These are phyloP conservation scores for Cardiospermum halicacabum DNA, from an alignment of 345 rosid genomes.

Conservation along the genomic window DNA sequence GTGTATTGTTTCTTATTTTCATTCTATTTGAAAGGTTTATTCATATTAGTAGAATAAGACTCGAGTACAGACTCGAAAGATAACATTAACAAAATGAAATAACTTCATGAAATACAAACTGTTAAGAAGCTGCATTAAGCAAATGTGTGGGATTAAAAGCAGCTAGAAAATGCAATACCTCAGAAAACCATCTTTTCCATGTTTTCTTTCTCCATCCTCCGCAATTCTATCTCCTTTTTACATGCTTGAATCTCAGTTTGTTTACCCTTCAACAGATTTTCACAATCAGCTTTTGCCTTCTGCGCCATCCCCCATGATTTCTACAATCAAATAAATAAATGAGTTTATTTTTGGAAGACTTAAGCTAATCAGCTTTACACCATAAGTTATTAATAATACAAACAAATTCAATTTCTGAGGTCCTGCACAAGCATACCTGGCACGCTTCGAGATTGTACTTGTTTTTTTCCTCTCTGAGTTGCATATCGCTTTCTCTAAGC, in stretches of 20 bases:
- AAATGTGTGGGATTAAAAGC: conserved; percentile 8
- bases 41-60: too few species aligned
- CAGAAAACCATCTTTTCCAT: conserved; percentile 64
- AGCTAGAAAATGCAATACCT: conserved; percentile 41
- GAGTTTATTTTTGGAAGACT: too few species aligned
- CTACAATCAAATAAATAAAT: conserved; percentile 41
- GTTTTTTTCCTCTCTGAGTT: conserved; percentile 96
- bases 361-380: background rate
- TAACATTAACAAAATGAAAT: too few species aligned
- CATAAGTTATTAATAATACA: background rate
- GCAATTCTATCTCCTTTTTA: conserved; percentile 67
- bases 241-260: conserved; percentile 64
- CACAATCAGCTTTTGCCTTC: conserved; percentile 49
- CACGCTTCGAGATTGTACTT: conserved; percentile 94
- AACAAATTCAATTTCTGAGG: too few species aligned
- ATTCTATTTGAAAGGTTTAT: too few species aligned
- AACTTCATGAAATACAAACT: conserved; percentile 38
- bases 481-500: conserved; percentile 93
- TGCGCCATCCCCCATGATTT: conserved; percentile 72
- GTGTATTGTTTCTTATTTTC: too few species aligned
- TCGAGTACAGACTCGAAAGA: too few species aligned
- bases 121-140: conserved; percentile 18
- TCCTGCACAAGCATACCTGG: conserved; percentile 54
- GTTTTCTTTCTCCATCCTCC: conserved; percentile 48
- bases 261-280: conserved; percentile 49